These are phyloP conservation scores for Eucalyptus coolabah DNA, from an alignment of 345 rosid species.

Conservation along the genomic window DNA sequence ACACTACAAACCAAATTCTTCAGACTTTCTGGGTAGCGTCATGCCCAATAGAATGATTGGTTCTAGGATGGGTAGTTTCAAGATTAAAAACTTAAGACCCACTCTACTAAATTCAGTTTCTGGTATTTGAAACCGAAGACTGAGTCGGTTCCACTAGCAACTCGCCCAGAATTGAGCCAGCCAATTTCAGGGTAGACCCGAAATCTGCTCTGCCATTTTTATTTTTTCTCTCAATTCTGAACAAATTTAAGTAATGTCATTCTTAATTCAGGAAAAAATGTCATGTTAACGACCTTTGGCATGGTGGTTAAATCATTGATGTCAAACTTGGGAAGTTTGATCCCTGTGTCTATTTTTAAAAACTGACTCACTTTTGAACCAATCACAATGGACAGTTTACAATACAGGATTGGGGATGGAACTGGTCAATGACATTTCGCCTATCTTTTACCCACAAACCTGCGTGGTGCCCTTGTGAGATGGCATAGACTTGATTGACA, in stretches of 20 bases:
- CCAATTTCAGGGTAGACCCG: neutral
- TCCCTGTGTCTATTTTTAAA: neutral
- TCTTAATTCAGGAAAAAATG: neutral
- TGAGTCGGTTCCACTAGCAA: neutral
- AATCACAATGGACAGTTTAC: neutral
- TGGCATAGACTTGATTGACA: neutral
- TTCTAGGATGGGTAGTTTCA: neutral
- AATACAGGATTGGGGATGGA: neutral
- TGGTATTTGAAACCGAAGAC: neutral
- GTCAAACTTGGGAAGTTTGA: neutral
- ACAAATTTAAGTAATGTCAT: neutral
- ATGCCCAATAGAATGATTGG: neutral
- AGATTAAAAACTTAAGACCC: neutral
- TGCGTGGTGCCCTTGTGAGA: neutral
- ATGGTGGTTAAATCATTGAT: neutral
- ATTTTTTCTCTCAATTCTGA: neutral
- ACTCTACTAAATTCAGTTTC: neutral
- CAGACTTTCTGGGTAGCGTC: neutral
- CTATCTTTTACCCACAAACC: neutral
- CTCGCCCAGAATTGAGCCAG: neutral
- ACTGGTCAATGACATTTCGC: neutral
- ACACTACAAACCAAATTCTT: too few relatives aligned
- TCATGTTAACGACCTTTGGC: neutral
- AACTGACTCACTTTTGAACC: neutral
- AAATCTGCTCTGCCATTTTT: neutral